Base-by-base conservation (phyloP, 2,329 filamentous ascomycete species). In the Plectosphaerella plurivora region DNA sequence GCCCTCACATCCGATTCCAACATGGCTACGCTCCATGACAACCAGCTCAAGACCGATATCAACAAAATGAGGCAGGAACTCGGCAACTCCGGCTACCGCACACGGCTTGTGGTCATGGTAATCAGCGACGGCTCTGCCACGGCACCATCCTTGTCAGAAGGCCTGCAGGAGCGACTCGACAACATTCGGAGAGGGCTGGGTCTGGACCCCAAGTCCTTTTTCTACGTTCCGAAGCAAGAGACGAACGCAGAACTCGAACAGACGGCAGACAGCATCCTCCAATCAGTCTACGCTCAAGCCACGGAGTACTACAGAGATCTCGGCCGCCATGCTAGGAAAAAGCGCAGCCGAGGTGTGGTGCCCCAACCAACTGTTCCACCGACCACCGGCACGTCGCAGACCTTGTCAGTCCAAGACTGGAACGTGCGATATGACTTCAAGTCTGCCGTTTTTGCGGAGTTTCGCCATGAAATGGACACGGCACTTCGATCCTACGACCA, bases 351-450 rank as follows among this genome's bases (percentile, higher is more conserved):
- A 53, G 88, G 89, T 8, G 78, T 84, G 16, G 84, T 88, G 14
- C 91, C 91, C 11, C 85, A 88, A 47, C 91, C 92, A 3, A 93
- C 91, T 7, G 79, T 90, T 33, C 89, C 91, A 5, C 90, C 91
- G 1, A 93, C 89, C 0, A 85, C 81, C 18, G 90, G 89, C 25
- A 95, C 90, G 2, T 95, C 91, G 1, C 89, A 94, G 62, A 90
- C 88, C 0, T 71, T 97, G n/a, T 89, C 91, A 1, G 75, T 87
- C 10, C 85, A 91, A 42, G 92, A 90, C 4, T 99, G 93, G 94
- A 91, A 91, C 63, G 87, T 95, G 50, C 86, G 93, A 15, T 97
- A 97, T 68, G 93, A 99, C 63, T 91, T 96, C 73, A 99, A 99
- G 67, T 79, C 92, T 16, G 93, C 87, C 7, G 77, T 96, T 0